Evolutionary conservation across 2,329 filamentous ascomycete genomes (phyloP).

Genomic region (Neofusicoccum parvum): DNA sequence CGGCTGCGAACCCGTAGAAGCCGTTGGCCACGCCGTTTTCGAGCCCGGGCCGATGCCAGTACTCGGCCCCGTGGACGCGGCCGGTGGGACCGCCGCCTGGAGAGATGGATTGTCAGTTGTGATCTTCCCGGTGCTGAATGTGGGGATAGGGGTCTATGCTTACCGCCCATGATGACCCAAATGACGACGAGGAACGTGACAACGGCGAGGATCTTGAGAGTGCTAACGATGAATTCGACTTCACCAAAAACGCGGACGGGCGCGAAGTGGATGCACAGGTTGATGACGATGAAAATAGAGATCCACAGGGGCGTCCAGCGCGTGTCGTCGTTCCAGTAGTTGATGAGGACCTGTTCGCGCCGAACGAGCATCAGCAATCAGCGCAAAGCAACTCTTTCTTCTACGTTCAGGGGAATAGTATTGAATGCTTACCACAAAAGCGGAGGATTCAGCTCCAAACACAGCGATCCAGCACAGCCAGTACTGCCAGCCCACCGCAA

Average conservation of each 20-base stretch:
- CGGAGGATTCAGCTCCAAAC: conserved; percentile 42
- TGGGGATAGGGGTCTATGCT: conserved; percentile 46
- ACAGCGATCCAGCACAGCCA: conserved; percentile 85
- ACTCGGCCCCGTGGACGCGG: conserved; percentile 74
- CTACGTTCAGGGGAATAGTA: conserved; percentile 48
- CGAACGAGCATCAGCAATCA: conserved; percentile 71
- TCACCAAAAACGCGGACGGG: conserved; percentile 88
- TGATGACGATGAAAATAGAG: conserved; percentile 75
- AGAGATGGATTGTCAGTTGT: conserved; percentile 50
- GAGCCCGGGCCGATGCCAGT: conserved; percentile 77
- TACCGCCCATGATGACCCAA: conserved; percentile 81
- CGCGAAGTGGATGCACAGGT: conserved; percentile 82
- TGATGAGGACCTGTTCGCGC: conserved; percentile 82
- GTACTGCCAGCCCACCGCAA: conserved; percentile 95
- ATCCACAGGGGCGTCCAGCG: conserved; percentile 68
- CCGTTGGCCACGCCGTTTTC: conserved; percentile 70
- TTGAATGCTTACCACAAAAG: conserved; percentile 35
- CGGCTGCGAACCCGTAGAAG: conserved; percentile 79
- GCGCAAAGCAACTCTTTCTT: neutral
- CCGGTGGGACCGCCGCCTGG: conserved; percentile 66
- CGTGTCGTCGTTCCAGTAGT: conserved; percentile 68
- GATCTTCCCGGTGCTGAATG: neutral
- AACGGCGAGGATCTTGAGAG: conserved; percentile 82
- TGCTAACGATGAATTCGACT: conserved; percentile 83
- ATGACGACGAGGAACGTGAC: conserved; percentile 88